Conservation (phyloP, 495 filamentous ascomycete species). For the Penicillium coffeae region DNA sequence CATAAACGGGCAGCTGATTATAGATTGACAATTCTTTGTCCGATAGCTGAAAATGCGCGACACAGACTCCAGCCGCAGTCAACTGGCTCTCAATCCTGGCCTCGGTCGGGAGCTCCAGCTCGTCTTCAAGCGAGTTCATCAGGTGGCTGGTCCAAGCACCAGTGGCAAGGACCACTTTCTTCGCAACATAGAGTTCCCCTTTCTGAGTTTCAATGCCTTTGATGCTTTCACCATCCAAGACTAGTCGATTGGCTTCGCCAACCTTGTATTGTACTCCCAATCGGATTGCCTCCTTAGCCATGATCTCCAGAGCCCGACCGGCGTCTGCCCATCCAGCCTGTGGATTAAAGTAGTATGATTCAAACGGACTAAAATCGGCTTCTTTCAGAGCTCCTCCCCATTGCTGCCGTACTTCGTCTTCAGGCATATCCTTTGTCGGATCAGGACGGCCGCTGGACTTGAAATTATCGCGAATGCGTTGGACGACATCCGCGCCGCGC, state of each 20-base stretch:
- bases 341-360: conserved; percentile 34
- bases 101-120: conserved; percentile 19
- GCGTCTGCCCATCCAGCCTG: conserved; percentile 41
- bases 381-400: conserved; percentile 31
- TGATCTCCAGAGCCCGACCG: conserved; percentile 24
- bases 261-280: conserved; percentile 31
- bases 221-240: conserved; percentile 13
- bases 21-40: conserved; percentile 25
- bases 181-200: conserved; percentile 36
- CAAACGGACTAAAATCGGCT: conserved; percentile 24
- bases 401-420: conserved; percentile 23
- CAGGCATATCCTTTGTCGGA: conserved; percentile 18
- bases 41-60: conserved; percentile 34
- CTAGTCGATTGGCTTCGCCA: conserved; percentile 26
- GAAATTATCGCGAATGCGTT: conserved; percentile 33
- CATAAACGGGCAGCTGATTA: conserved; percentile 31
- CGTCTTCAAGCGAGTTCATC: conserved; percentile 30
- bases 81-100: conserved; percentile 34
- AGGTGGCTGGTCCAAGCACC: conserved; percentile 51
- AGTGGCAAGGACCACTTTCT: conserved; percentile 50
- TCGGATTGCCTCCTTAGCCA: conserved; percentile 27
- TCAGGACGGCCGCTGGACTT: conserved; percentile 11
- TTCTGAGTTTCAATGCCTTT: conserved; percentile 21
- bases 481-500: conserved; percentile 22
- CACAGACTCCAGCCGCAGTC: conserved; percentile 34